Base-by-base conservation (phyloP, 2,329 filamentous ascomycete genomes). In the Aspergillus alliaceus region DNA sequence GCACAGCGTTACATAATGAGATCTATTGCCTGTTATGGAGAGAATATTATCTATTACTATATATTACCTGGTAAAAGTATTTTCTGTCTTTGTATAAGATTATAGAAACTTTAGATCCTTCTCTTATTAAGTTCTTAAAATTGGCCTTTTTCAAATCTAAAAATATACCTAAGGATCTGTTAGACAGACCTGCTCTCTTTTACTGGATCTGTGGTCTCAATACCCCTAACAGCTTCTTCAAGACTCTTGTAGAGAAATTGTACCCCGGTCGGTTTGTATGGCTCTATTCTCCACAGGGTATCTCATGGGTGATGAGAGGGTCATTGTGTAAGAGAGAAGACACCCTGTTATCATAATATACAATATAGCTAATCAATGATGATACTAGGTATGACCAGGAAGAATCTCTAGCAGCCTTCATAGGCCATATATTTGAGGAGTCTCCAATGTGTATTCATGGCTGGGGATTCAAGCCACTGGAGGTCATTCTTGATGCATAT, bases 401-500 rank as follows among this genome's bases (percentile, higher is more conserved):
- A 24, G 22, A 14, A 31, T 20, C 15, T 35, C 7, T 25, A 14
- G 47, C 47, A 9, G 31, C 4, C 29, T 50, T 34, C 18, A 20
- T 50, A n/a, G 29, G 29, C 9, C 6, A 14, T 29, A 35, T 24
- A 12, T 12, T 2, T 37, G 32, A 37, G 2, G 3, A 35, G 31
- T 5, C 9, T 3, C 25, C 15, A 37, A 22, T 53, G 2, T 46
- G 27, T 25, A 20, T 8, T 22, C 24, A 53, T 32, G n/a, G 35
- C 24, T 39, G 31, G 9, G 44, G 31, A 22, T 59, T 53, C 53
- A 27, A 42, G 29, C 53, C 50, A 20, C 31, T 59, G n/a, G 57
- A 59, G 24, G 40, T 46, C 22, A 51, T 59, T 40, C 37, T 53
- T 18, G 35, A 32, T n/a, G 53, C 40, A 20, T 59, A 59, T 9